Base-by-base conservation (phyloP, 1,284 basidiomycete genomes). In the Moniliophthora roreri region DNA sequence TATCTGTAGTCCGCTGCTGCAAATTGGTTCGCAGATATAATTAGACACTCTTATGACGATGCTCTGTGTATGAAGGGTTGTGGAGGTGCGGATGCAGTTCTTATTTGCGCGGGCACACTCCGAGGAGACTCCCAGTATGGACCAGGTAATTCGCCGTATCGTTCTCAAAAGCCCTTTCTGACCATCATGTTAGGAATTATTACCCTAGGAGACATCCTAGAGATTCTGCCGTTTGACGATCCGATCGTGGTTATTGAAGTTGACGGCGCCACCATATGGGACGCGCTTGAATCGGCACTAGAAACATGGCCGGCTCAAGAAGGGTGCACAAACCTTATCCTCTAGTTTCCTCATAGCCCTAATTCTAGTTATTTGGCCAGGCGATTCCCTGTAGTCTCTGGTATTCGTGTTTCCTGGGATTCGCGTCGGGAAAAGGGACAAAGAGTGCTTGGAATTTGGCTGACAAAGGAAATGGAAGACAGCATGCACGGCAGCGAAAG, bases 171-270 rank as follows among this genome's bases (percentile, higher is more conserved):
- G 21, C 26, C 10, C n/a, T 4, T 5, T 45, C 9, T 20, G 28
- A 24, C 32, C 46, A 24, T 24, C 18, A 36, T 35, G 36, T 2
- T 58, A 89, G 89, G 91, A 1, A 71, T 78, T 47, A 76, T 95
- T 52, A 92, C 88, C 0, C 75, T 97, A 0, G 91, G 92, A 0
- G 88, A 96, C 62, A 82, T 94, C 48, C 60, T 93, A 40, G 94
- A 95, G 66, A 94, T 96, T 32, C 69, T 96, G 46, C 94, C 94
- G 0, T 97, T 95, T 58, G 89, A 93, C 56, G 94, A 97, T 63
- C 85, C 93, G 0, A 75, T 89, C 10, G 82, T 97, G 1, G 91
- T 93, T 6, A 66, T 94, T 26, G 89, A 93, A 69, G 69, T 96
- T 13, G 89, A 92, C 59, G 94, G 94, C 0, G 76, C 81, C 61